A percentile compares a stretch with the other conserved stretches of the same genome.
phyloP scores from a whole-genome alignment of 768 basidiomycete genomes.

The Pulveroboletus frians region DNA sequence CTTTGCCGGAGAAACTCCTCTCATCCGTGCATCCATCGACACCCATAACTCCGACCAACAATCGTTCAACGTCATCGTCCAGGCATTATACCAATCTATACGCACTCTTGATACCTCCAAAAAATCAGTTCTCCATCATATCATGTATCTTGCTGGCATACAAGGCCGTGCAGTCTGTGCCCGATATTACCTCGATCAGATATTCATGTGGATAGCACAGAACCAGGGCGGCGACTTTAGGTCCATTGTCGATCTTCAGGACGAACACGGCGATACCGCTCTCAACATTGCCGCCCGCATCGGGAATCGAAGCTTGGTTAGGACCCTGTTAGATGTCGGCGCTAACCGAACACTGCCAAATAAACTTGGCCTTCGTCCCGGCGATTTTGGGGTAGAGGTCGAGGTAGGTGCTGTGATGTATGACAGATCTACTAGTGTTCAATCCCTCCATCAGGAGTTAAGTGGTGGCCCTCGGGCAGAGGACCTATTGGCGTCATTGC shows the following conservation, averaged over 20 bases:
- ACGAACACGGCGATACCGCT: slow-evolving; percentile 93
- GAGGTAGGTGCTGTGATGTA: slow-evolving; percentile 50
- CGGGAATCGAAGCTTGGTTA: slow-evolving; percentile 82
- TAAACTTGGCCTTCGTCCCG: slow-evolving; percentile 88
- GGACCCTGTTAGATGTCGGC: slow-evolving; percentile 84
- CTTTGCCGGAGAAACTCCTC: slow-evolving; percentile 88
- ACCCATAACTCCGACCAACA: slow-evolving; percentile 81
- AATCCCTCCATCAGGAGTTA: slow-evolving; percentile 47
- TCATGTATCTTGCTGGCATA: slow-evolving; percentile 85
- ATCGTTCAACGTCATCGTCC: slow-evolving; percentile 62
- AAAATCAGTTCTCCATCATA: slow-evolving; percentile 87
- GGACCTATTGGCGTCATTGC: slow-evolving; percentile 70
- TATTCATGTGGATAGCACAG: slow-evolving; percentile 82
- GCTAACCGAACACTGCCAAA: slow-evolving; percentile 87
- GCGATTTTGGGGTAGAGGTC: slow-evolving; percentile 91
- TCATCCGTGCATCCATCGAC: slow-evolving; percentile 87
- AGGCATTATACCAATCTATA: slow-evolving; percentile 64
- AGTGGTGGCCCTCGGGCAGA: slow-evolving; percentile 68
- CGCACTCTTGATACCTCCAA: slow-evolving; percentile 84
- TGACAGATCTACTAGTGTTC: not conserved
- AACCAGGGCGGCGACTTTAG: slow-evolving; percentile 71
- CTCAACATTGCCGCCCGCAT: slow-evolving; percentile 93
- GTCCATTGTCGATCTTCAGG: slow-evolving; percentile 83
- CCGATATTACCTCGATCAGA: slow-evolving; percentile 85
- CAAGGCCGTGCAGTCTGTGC: slow-evolving; percentile 82